A percentile compares a stretch with the other conserved stretches of the same genome.
phyloP scores from a whole-genome alignment of 1,139 yeast genomes.

The Schwanniomyces etchellsii region DNA sequence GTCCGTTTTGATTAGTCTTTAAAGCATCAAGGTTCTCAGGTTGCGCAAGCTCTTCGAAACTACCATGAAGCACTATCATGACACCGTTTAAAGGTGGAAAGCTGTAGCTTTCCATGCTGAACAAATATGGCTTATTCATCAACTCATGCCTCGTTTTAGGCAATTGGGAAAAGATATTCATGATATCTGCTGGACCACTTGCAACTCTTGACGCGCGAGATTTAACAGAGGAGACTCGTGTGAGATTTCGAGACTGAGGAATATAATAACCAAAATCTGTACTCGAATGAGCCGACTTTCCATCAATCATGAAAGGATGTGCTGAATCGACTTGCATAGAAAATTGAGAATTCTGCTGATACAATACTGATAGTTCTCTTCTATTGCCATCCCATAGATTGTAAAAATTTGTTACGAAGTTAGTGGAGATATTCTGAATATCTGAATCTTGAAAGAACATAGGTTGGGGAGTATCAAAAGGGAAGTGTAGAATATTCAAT shows the following conservation, averaged over 20 bases:
- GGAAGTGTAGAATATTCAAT: slow-evolving; percentile 48
- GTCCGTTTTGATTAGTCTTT: slow-evolving; percentile 16
- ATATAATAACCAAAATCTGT: slow-evolving; percentile 62
- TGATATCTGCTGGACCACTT: slow-evolving; percentile 68
- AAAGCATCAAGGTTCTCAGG: slow-evolving; percentile 31
- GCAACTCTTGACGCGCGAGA: slow-evolving; percentile 54
- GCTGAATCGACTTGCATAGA: slow-evolving; percentile 58
- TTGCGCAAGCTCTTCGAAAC: slow-evolving; percentile 59
- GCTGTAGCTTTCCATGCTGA: slow-evolving; percentile 75
- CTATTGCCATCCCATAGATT: slow-evolving; percentile 82
- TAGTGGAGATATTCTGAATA: slow-evolving; percentile 63
- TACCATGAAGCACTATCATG: slow-evolving; percentile 77
- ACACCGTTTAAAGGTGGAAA: slow-evolving; percentile 72
- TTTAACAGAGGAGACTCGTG: slow-evolving; percentile 58
- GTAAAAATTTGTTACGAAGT: slow-evolving; percentile 68
- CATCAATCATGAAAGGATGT: slow-evolving; percentile 43
- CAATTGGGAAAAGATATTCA: slow-evolving; percentile 52
- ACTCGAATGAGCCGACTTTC: slow-evolving; percentile 23
- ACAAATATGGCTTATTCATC: slow-evolving; percentile 53
- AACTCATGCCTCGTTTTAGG: slow-evolving; percentile 77
- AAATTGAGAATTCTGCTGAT: slow-evolving; percentile 81
- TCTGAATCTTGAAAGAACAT: slow-evolving; percentile 80
- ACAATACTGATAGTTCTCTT: slow-evolving; percentile 60
- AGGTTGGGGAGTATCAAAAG: slow-evolving; percentile 37
- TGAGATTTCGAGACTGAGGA: slow-evolving; percentile 70